A percentile compares a stretch with the other conserved stretches of the same genome.
These are phyloP conservation scores for Citrus trifoliata DNA, from an alignment of 345 rosid species.

Conservation along the genomic window DNA sequence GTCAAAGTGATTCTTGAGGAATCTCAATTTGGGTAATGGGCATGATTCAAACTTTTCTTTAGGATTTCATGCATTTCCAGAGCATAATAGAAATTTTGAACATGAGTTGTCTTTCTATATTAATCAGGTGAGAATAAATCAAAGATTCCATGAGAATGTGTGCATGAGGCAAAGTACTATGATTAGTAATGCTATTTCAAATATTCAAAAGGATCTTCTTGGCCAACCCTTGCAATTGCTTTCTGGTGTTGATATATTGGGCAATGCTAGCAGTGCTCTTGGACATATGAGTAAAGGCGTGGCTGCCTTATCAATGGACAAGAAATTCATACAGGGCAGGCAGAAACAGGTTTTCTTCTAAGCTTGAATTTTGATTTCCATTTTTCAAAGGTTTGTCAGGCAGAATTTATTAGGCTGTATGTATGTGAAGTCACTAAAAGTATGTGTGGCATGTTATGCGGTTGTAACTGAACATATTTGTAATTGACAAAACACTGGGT, in stretches of 20 bases:
- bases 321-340: constrained; percentile 90
- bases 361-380: neutral
- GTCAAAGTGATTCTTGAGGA: neutral
- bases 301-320: constrained; percentile 98
- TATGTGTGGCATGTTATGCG: neutral
- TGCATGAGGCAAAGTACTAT: constrained; percentile 95
- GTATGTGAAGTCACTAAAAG: neutral
- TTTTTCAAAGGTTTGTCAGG: neutral
- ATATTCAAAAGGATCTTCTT: constrained; percentile 83
- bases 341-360: constrained; percentile 74
- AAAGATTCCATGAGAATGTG: constrained; percentile 72
- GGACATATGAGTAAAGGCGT: constrained; percentile 99
- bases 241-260: constrained; percentile 93
- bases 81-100: constrained; percentile 9
- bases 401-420: neutral
- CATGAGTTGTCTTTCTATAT: constrained; percentile 2
- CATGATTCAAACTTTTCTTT: neutral
- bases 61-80: constrained; percentile 4
- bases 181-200: constrained; percentile 75
- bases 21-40: neutral
- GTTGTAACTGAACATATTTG: neutral
- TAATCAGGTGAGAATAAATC: constrained; percentile 81
- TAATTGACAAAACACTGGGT: neutral
- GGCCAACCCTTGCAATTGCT: constrained; percentile 97
- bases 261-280: constrained; percentile 98